phyloP scores from a whole-genome alignment of 768 basidiomycete species.

The Leccinellum albellum region DNA sequence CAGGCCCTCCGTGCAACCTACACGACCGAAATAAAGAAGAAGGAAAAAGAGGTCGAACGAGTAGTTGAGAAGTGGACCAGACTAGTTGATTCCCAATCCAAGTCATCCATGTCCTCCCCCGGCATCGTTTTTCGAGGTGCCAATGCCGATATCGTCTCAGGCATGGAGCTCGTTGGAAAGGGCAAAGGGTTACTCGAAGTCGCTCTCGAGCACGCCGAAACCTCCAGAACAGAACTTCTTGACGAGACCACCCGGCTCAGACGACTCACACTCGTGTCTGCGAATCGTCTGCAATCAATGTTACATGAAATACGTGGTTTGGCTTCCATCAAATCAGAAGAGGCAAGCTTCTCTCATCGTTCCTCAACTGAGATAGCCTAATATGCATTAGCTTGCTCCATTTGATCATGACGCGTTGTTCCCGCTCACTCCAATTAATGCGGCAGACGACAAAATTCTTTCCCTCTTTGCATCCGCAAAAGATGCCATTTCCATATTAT shows the following conservation, averaged over 20 bases:
- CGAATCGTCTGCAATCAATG: constrained; percentile 62
- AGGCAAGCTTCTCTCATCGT: constrained; percentile 35
- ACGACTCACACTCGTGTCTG: constrained; percentile 53
- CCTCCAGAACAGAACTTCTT: constrained; percentile 53
- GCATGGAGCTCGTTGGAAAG: constrained; percentile 43
- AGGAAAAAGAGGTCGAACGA: constrained; percentile 75
- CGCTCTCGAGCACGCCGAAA: constrained; percentile 72
- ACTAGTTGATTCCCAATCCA: constrained; percentile 63
- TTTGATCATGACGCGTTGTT: constrained; percentile 50
- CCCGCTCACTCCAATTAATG: constrained; percentile 48
- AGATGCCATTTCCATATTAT: constrained; percentile 31
- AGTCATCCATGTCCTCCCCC: constrained; percentile 44
- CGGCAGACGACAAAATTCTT: constrained; percentile 46
- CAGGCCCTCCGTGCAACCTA: constrained; percentile 69
- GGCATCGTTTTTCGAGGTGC: constrained; percentile 50
- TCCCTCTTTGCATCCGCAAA: constrained; percentile 43
- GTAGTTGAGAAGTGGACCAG: constrained; percentile 74
- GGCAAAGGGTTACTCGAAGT: constrained; percentile 57
- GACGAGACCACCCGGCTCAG: constrained; percentile 65
- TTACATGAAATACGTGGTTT: constrained; percentile 43
- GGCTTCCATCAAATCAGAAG: constrained; percentile 42
- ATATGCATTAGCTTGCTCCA: constrained; percentile 36
- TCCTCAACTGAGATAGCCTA: constrained; percentile 1
- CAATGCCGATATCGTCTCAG: constrained; percentile 48
- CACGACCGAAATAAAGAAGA: constrained; percentile 71